Conservation (phyloP, 2,329 filamentous ascomycete genomes). For the Fusarium sp. region DNA sequence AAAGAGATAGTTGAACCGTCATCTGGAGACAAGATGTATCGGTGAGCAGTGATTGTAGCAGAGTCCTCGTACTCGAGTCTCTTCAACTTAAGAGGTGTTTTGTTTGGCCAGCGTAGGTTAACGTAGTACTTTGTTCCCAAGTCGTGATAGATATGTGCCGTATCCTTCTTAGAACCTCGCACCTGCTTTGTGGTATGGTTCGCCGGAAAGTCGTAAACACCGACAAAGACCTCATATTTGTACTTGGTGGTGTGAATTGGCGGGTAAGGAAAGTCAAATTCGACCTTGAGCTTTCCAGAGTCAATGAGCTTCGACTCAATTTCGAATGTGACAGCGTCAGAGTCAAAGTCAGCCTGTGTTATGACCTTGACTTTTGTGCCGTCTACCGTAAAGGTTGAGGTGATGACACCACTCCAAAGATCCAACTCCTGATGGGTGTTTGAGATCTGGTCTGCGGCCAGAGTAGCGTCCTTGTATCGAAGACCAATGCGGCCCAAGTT, state of each 20-base stretch:
- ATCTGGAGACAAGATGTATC: constrained; percentile 44
- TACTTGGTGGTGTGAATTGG: constrained; percentile 51
- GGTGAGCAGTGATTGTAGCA: constrained; percentile 42
- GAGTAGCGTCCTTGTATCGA: constrained; percentile 45
- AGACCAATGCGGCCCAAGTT: constrained; percentile 55
- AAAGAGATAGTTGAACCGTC: constrained; percentile 38
- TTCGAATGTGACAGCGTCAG: constrained; percentile 50
- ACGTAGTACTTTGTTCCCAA: constrained; percentile 52
- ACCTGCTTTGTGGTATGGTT: constrained; percentile 50
- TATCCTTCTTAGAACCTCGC: constrained; percentile 3
- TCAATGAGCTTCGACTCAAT: constrained; percentile 49
- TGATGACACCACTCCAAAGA: constrained; percentile 43
- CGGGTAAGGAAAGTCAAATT: constrained; percentile 55
- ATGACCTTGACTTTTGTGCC: constrained; percentile 46
- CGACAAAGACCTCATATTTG: constrained; percentile 56
- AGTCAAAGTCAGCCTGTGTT: constrained; percentile 51
- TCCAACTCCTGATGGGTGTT: constrained; percentile 44
- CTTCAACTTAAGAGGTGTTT: constrained; percentile 25
- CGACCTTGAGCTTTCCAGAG: constrained; percentile 47
- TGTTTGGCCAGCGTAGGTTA: constrained; percentile 48
- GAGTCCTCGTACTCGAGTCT: constrained; percentile 40
- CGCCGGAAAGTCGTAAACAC: constrained; percentile 50
- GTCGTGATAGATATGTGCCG: constrained; percentile 50
- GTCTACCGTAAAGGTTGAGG: constrained; percentile 48
- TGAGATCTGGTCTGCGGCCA: constrained; percentile 43